These are phyloP conservation scores for Coemansia sp. DNA, from an alignment of 192 early-diverging fungal species.

Conservation along the genomic window DNA sequence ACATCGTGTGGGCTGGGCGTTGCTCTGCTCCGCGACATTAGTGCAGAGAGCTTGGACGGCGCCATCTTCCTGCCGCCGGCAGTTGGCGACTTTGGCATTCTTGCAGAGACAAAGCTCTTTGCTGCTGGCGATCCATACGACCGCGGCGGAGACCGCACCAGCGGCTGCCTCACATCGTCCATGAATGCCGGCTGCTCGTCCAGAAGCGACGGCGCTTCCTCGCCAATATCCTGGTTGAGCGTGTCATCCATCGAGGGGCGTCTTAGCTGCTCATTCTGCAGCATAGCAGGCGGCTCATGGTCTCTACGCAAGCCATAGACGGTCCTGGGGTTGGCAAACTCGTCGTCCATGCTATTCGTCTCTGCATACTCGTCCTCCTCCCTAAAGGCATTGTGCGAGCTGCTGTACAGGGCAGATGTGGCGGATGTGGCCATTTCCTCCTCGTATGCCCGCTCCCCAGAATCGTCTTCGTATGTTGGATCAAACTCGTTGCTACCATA, in stretches of 20 bases:
- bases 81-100: slow-evolving; percentile 36
- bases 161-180: slow-evolving; percentile 27
- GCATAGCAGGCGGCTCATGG: slow-evolving; percentile 9
- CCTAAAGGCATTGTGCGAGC: slow-evolving; percentile 28
- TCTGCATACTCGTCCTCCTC: slow-evolving; percentile 44
- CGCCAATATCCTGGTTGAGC: slow-evolving; percentile 23
- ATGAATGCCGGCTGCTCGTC: slow-evolving; percentile 50
- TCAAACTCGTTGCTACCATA: slow-evolving; percentile 26
- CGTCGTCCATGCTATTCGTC: slow-evolving; percentile 20
- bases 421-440: slow-evolving; percentile 16
- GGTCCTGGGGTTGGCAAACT: slow-evolving; percentile 16
- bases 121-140: slow-evolving; percentile 48
- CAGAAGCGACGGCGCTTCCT: slow-evolving; percentile 35
- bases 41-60: slow-evolving; percentile 12
- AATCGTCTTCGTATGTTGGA: slow-evolving; percentile 53
- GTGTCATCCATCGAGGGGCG: slow-evolving; percentile 38
- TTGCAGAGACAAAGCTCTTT: slow-evolving; percentile 42
- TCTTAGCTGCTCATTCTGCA: slow-evolving; percentile 9
- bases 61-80: not conserved
- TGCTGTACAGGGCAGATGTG: not conserved
- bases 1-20: slow-evolving; percentile 14
- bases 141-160: slow-evolving; percentile 19
- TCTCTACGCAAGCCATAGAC: slow-evolving; percentile 13
- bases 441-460: slow-evolving; percentile 30
- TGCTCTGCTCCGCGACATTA: slow-evolving; percentile 17